Conservation (phyloP, 805 yeast genomes). For the Dipodascus geniculatus region DNA sequence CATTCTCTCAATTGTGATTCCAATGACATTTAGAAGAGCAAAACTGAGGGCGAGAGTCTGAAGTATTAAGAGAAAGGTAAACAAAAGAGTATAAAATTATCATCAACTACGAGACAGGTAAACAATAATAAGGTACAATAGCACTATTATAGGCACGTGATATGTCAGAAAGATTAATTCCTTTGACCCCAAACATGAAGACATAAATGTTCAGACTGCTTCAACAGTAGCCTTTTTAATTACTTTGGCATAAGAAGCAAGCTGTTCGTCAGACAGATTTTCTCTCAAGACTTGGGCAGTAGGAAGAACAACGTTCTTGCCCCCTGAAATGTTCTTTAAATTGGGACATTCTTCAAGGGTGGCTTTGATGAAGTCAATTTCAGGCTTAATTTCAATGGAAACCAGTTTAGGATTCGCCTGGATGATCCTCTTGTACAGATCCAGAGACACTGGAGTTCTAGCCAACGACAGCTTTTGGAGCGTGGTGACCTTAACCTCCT, state of each 20-base stretch:
- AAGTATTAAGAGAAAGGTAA: not conserved
- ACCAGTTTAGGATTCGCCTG: not conserved
- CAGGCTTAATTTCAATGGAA: not conserved
- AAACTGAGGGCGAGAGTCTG: not conserved
- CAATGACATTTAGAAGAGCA: not conserved
- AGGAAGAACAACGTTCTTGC: not conserved
- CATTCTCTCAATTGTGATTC: not conserved
- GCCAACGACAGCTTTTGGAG: not conserved
- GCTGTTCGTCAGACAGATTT: not conserved
- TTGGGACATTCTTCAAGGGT: not conserved
- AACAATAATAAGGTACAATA: not conserved
- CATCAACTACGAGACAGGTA: not conserved
- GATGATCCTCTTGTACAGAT: not conserved
- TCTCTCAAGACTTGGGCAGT: not conserved
- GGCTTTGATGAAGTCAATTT: not conserved
- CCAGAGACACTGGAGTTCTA: not conserved
- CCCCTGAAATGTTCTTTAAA: not conserved
- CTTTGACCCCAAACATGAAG: too few relatives aligned
- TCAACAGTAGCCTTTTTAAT: not conserved
- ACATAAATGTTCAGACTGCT: not conserved
- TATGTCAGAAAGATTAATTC: too few relatives aligned
- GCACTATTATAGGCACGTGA: not conserved
- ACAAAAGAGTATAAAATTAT: not conserved
- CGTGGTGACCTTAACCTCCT: not conserved
- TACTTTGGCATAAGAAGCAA: not conserved